These are phyloP conservation scores for Linnemannia schmuckeri DNA, from an alignment of 192 early-diverging fungal genomes.

Conservation along the genomic window DNA sequence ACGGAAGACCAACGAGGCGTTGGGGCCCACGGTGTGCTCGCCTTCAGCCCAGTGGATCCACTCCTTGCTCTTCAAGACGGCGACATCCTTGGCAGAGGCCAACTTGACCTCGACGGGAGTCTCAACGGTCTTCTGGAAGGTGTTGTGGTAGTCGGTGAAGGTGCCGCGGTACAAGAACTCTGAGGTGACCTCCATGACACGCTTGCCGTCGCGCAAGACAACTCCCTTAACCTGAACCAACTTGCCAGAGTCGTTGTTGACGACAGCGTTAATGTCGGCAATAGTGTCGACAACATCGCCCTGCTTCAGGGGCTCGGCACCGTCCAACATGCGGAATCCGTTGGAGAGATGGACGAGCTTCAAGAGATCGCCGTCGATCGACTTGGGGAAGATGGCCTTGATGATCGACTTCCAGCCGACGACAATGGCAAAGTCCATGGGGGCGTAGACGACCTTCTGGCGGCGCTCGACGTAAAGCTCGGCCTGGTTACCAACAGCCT, in stretches of 20 bases:
- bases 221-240: constrained; percentile 90
- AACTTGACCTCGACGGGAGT: constrained; percentile 82
- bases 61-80: constrained; percentile 89
- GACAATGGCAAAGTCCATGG: constrained; percentile 97
- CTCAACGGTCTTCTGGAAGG: constrained; percentile 88
- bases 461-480: constrained; percentile 78
- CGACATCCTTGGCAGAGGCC: constrained; percentile 84
- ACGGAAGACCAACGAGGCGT: constrained; percentile 80
- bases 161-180: constrained; percentile 94
- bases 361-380: constrained; percentile 94
- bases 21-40: constrained; percentile 69
- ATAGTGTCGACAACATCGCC: constrained; percentile 89
- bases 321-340: constrained; percentile 89
- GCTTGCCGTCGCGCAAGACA: constrained; percentile 78
- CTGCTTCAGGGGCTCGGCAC: constrained; percentile 76
- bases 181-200: constrained; percentile 88
- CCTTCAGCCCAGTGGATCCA: constrained; percentile 86
- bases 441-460: constrained; percentile 78
- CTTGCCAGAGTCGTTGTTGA: constrained; percentile 93
- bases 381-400: constrained; percentile 92
- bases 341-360: constrained; percentile 94
- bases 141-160: constrained; percentile 90
- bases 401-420: constrained; percentile 92
- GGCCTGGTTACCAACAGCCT: constrained; percentile 82
- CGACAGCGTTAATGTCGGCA: constrained; percentile 87